A percentile compares a stretch with the other conserved stretches of the same genome.
Conservation (phyloP, 345 rosid genomes). For the Salix viminalis region DNA sequence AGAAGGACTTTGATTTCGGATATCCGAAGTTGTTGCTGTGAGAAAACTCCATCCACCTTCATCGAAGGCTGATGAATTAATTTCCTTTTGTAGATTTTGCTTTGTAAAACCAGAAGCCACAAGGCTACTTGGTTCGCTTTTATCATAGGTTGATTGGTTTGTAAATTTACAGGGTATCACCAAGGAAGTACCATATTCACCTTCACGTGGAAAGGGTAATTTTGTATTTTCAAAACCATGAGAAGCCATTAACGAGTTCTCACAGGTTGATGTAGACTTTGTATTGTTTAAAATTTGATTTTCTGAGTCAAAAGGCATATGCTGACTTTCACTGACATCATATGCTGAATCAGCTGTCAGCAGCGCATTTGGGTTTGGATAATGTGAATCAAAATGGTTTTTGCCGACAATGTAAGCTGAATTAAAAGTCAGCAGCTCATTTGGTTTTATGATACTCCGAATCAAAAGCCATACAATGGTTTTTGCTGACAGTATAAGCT, state of each 20-base stretch:
- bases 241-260: neutral
- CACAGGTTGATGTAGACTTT: neutral
- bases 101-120: neutral
- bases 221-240: too few species aligned
- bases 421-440: too few species aligned
- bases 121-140: neutral
- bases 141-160: neutral
- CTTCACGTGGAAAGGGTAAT: neutral
- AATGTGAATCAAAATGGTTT: too few species aligned
- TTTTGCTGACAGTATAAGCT: too few species aligned
- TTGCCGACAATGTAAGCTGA: too few species aligned
- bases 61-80: neutral
- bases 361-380: neutral
- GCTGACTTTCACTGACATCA: too few species aligned
- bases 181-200: neutral
- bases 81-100: neutral
- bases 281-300: neutral
- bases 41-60: neutral
- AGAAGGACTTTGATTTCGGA: constrained; percentile 7
- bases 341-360: too few species aligned
- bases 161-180: neutral
- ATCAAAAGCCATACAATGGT: neutral
- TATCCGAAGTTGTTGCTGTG: neutral
- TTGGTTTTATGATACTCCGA: too few species aligned
- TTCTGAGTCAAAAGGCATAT: neutral